Conservation (phyloP, 768 basidiomycete species). For the Calocera cornea region DNA sequence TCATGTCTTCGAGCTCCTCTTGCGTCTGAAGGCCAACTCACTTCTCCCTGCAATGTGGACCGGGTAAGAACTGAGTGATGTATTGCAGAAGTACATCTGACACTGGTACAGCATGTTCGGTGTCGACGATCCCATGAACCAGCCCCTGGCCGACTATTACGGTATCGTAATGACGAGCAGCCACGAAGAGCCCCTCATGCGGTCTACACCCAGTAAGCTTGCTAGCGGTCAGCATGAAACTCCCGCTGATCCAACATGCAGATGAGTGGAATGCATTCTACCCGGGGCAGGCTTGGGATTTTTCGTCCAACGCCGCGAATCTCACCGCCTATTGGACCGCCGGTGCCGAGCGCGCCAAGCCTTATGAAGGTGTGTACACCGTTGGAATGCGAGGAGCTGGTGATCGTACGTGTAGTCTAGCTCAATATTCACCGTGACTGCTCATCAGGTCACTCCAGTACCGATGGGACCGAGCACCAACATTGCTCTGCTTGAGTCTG, state of each 20-base stretch:
- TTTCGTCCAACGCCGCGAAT: conserved; percentile 38
- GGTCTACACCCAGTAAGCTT: conserved; percentile 38
- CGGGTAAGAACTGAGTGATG: background rate
- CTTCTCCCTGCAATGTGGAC: conserved; percentile 44
- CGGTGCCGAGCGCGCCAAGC: conserved; percentile 44
- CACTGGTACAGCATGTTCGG: conserved; percentile 31
- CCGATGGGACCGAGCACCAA: conserved; percentile 39
- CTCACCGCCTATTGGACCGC: conserved; percentile 50
- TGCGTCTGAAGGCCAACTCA: conserved; percentile 55
- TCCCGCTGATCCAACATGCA: background rate
- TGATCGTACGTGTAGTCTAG: conserved; percentile 23
- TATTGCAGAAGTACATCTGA: conserved; percentile 13
- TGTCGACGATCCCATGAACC: conserved; percentile 47
- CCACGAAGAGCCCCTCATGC: conserved; percentile 64
- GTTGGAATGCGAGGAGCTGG: conserved; percentile 54
- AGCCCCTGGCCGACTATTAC: conserved; percentile 46
- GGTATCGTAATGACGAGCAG: conserved; percentile 60
- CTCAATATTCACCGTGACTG: background rate
- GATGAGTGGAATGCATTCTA: conserved; percentile 47
- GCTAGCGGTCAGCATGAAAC: background rate
- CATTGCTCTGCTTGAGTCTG: conserved; percentile 39
- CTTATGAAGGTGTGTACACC: conserved; percentile 50
- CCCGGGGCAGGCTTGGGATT: conserved; percentile 45
- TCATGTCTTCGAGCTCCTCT: conserved; percentile 47
- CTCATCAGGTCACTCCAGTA: conserved; percentile 22